These are phyloP conservation scores for Oenanthe sinensis DNA, from an alignment of 129 eudicot species.

Conservation along the genomic window DNA sequence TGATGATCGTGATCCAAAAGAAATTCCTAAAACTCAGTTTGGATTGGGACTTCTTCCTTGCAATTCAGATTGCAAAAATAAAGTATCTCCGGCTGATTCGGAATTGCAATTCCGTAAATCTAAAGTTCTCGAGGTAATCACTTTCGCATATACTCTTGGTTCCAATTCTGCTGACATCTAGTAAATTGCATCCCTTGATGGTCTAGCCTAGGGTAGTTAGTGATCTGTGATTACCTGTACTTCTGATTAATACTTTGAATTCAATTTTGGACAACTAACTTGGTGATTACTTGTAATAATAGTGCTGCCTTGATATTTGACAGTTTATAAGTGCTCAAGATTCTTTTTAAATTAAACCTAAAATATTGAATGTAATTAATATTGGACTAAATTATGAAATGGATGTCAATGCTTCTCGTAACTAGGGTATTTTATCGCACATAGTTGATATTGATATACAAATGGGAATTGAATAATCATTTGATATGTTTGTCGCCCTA, in stretches of 20 bases:
- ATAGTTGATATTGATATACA: neutral
- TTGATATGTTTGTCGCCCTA: neutral
- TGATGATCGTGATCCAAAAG: slow-evolving; percentile 62
- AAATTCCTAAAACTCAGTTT: slow-evolving; percentile 56
- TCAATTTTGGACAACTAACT: neutral
- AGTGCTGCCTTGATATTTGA: neutral
- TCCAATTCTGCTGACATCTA: neutral
- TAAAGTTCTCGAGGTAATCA: slow-evolving; percentile 35
- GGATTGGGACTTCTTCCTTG: slow-evolving; percentile 85
- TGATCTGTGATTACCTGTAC: neutral
- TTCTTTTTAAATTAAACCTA: neutral
- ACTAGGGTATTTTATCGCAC: neutral
- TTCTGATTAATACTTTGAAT: neutral
- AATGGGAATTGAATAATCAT: neutral
- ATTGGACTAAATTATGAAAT: neutral
- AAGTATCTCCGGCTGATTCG: slow-evolving; percentile 49
- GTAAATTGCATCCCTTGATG: neutral
- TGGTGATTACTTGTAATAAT: neutral
- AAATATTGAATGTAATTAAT: neutral
- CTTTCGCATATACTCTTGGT: neutral
- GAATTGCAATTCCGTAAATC: slow-evolving; percentile 71
- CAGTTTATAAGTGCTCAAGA: neutral
- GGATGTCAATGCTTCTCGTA: neutral
- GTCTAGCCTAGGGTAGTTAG: neutral
- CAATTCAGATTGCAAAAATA: slow-evolving; percentile 67